Base-by-base conservation (phyloP, 2,329 filamentous ascomycete species). In the Remersonia thermophila region DNA sequence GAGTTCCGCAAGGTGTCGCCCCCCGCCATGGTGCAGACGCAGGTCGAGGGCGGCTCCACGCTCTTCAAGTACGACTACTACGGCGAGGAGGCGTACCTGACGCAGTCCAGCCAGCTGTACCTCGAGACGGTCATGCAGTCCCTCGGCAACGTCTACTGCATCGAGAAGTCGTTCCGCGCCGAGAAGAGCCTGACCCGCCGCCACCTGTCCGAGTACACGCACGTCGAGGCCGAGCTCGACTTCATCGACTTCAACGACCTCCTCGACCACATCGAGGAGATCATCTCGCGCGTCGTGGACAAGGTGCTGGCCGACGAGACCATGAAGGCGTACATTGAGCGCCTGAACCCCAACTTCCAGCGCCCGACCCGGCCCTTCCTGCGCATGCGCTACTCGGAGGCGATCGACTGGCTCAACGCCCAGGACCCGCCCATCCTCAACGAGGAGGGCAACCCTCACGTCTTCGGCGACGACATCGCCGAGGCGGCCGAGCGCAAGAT, bases 111-210 rank as follows among this genome's bases (percentile, higher is more conserved):
- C 25, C 91, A 98, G 62, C 76, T 98, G 36, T 98, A 98, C 63
- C 81, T 98, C 40, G 91, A 98, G 69, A 98, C 91, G 23, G 85
- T 80, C 47, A 67, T 98, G 23, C 85, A 89, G 9, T 84, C 81
- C 35, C 71, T 96, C 52, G 91, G 91, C 49, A 84, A 95, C 56
- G 86, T 95, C 36, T 98, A 93, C 72, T 96, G 89, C 57, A 89
- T 98, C 52, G 87, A 94, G 61, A 94, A 94, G 60, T 96, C 89
- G 2, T 98, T 98, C 79, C 87, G 91, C 43, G 91, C 91, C 11
- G 91, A 98, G 63, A 95, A 95, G 65, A 89, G 81, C 6, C 69
- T 96, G 39, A 98, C 91, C 33, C 82, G 91, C 43, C 83, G 91
- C 53, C 91, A 98, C 58, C 65, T 98, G 51, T 83, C 85, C 32